These are phyloP conservation scores for Trichoderma harzianum DNA, from an alignment of 2,329 filamentous ascomycete species.

Conservation along the genomic window DNA sequence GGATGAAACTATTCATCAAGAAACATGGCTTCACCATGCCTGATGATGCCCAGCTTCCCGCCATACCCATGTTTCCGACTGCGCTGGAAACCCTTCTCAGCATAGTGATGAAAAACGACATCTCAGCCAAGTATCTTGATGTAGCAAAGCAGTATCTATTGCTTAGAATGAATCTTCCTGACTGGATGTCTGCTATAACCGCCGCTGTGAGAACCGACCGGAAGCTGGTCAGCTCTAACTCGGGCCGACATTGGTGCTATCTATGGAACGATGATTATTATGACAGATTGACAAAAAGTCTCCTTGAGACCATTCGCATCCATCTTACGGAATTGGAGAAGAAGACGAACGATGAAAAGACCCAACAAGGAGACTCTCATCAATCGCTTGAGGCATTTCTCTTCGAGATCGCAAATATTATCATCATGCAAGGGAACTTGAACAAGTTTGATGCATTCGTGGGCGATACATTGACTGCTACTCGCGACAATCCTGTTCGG, in stretches of 20 bases:
- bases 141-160: conserved; percentile 15
- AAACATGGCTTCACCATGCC: conserved; percentile 28
- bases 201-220: conserved; percentile 24
- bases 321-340: background rate
- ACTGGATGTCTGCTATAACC: conserved; percentile 25
- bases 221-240: conserved; percentile 28
- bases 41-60: conserved; percentile 24
- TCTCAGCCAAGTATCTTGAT: background rate
- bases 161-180: conserved; percentile 25
- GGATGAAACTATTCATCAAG: conserved; percentile 32
- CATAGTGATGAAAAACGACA: conserved; percentile 21
- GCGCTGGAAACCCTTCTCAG: conserved; percentile 21
- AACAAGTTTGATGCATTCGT: background rate
- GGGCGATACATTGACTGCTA: background rate
- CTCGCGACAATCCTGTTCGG: background rate
- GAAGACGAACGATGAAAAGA: background rate
- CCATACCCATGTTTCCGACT: conserved; percentile 23
- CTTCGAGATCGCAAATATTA: background rate
- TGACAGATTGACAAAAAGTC: background rate
- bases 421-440: background rate
- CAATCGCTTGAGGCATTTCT: background rate
- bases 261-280: conserved; percentile 21
- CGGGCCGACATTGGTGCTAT: conserved; percentile 31
- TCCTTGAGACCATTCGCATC: background rate
- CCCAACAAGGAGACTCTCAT: background rate